These are phyloP conservation scores for Botryotinia convoluta DNA, from an alignment of 2,329 filamentous ascomycete species.

Conservation along the genomic window DNA sequence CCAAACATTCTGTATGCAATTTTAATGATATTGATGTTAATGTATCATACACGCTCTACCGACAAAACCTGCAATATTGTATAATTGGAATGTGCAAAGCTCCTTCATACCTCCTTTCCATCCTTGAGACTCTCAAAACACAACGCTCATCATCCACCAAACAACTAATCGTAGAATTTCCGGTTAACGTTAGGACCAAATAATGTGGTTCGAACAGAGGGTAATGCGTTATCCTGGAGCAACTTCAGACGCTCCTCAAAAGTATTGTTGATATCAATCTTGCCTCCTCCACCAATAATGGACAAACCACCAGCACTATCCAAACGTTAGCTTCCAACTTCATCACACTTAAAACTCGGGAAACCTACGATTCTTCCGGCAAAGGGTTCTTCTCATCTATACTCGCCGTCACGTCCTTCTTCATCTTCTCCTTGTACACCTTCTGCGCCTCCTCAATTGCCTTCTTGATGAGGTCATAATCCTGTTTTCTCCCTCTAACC, in stretches of 20 bases:
- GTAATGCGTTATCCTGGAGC: slow-evolving; percentile 80
- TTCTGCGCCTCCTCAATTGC: slow-evolving; percentile 72
- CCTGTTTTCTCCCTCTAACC: slow-evolving; percentile 75
- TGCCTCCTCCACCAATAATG: slow-evolving; percentile 79
- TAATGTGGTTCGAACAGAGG: slow-evolving; percentile 77
- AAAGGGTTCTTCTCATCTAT: slow-evolving; percentile 78
- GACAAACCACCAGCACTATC: slow-evolving; percentile 76
- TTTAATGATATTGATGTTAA: slow-evolving; percentile 19
- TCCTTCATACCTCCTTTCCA: slow-evolving; percentile 8
- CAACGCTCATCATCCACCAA: slow-evolving; percentile 11
- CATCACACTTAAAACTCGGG: background rate
- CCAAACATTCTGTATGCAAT: slow-evolving; percentile 9
- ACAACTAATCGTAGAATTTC: slow-evolving; percentile 81
- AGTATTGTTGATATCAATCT: slow-evolving; percentile 98
- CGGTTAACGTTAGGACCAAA: slow-evolving; percentile 96
- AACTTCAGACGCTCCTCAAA: slow-evolving; percentile 87
- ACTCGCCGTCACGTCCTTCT: slow-evolving; percentile 65
- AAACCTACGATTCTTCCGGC: slow-evolving; percentile 77
- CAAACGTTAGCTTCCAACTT: slow-evolving; percentile 18
- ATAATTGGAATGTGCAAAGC: slow-evolving; percentile 23
- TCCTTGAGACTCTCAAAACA: slow-evolving; percentile 5
- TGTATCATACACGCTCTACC: slow-evolving; percentile 39
- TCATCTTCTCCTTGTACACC: slow-evolving; percentile 79
- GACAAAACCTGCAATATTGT: slow-evolving; percentile 25
- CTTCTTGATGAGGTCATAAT: slow-evolving; percentile 72